A percentile compares a stretch with the other conserved stretches of the same genome.
Conservation (phyloP, 2,329 filamentous ascomycete genomes). For the Claviceps sorghi region DNA sequence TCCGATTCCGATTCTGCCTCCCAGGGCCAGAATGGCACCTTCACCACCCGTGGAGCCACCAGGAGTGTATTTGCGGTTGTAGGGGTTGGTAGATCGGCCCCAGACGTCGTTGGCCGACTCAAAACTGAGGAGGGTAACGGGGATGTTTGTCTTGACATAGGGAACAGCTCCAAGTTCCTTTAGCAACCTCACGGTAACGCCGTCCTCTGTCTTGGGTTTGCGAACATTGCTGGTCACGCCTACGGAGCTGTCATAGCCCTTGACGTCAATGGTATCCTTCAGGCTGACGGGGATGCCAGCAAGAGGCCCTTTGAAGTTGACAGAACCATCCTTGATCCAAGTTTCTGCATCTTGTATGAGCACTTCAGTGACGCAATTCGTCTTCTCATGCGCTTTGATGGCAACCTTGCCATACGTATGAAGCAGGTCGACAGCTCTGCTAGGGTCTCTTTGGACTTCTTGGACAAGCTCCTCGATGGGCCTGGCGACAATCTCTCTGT, state of each 20-base stretch:
- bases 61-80: constrained; percentile 70
- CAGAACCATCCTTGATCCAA: constrained; percentile 44
- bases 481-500: constrained; percentile 53
- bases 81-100: constrained; percentile 70
- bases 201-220: constrained; percentile 53
- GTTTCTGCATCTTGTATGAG: constrained; percentile 64
- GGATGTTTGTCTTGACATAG: constrained; percentile 85
- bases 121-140: constrained; percentile 74
- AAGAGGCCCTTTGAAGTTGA: constrained; percentile 66
- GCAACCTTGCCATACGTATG: constrained; percentile 77
- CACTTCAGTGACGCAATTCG: constrained; percentile 81
- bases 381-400: constrained; percentile 67
- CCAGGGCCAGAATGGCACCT: constrained; percentile 64
- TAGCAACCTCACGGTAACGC: constrained; percentile 57
- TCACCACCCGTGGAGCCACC: constrained; percentile 85
- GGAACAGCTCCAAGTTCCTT: constrained; percentile 82
- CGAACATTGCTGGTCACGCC: constrained; percentile 63
- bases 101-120: constrained; percentile 68
- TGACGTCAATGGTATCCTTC: constrained; percentile 68
- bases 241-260: constrained; percentile 68
- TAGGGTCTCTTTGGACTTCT: constrained; percentile 55
- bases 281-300: constrained; percentile 78
- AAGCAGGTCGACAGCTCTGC: constrained; percentile 59
- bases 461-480: constrained; percentile 67
- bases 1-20: constrained; percentile 76